Percentiles rank a stretch among this genome's conserved stretches.
These are phyloP conservation scores for Tolypocladium cylindrosporum DNA, from an alignment of 2,329 filamentous ascomycete species.

Conservation along the genomic window DNA sequence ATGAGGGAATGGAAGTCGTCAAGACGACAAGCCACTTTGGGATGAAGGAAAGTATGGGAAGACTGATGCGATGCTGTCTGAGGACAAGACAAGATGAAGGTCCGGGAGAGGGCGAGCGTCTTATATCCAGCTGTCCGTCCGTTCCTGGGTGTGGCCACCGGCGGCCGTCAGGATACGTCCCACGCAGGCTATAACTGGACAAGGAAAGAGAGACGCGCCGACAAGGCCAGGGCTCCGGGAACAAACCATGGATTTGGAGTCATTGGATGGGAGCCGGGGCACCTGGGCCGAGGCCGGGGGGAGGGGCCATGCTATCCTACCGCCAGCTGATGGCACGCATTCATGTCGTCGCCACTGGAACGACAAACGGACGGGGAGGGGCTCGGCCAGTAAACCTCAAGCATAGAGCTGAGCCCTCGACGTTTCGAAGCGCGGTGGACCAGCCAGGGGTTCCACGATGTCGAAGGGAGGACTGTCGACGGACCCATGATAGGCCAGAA, in stretches of 20 bases:
- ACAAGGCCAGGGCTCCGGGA: constrained; percentile 5
- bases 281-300: background rate
- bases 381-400: constrained; percentile 4
- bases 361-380: background rate
- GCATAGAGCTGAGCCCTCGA: constrained; percentile 1
- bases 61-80: constrained; percentile 3
- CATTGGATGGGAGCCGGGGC: constrained; percentile 7
- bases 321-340: constrained; percentile 6
- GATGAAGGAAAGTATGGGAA: constrained; percentile 9
- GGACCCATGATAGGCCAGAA: constrained; percentile 6
- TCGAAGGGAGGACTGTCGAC: constrained; percentile 4
- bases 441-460: constrained; percentile 1
- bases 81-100: constrained; percentile 1
- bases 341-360: constrained; percentile 1
- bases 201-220: constrained; percentile 1
- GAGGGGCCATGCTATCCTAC: background rate
- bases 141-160: background rate
- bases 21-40: constrained; percentile 16
- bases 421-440: constrained; percentile 7
- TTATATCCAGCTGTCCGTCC: constrained; percentile 4
- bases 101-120: background rate
- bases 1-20: constrained; percentile 19
- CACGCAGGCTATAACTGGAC: constrained; percentile 2
- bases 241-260: constrained; percentile 2
- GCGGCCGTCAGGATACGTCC: background rate